phyloP scores from a whole-genome alignment of 768 basidiomycete genomes.

The Mycena latifolia region DNA sequence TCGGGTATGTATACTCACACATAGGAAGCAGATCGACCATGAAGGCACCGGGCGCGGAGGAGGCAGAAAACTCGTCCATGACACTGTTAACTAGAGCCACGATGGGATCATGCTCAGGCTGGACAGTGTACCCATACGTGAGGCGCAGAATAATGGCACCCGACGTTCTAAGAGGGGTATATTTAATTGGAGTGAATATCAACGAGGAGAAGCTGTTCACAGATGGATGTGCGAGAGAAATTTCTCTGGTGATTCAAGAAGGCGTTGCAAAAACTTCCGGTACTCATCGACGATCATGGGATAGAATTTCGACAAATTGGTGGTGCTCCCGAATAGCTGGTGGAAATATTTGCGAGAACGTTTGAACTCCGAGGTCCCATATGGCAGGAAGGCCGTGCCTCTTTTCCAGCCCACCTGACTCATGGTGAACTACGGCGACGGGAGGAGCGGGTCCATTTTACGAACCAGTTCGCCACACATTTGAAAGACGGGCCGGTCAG shows the following conservation, averaged over 20 bases:
- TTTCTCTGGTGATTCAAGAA: slow-evolving; percentile 31
- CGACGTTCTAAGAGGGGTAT: slow-evolving; percentile 27
- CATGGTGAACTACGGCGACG: too few relatives aligned
- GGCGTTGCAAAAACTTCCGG: slow-evolving; percentile 28
- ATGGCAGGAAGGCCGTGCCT: slow-evolving; percentile 3
- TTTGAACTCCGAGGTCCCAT: not conserved
- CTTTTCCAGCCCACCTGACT: slow-evolving; percentile 24
- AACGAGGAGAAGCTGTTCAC: slow-evolving; percentile 13
- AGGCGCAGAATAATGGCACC: slow-evolving; percentile 26
- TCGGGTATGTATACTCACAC: slow-evolving; percentile 11
- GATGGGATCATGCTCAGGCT: slow-evolving; percentile 23
- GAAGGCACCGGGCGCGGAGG: slow-evolving; percentile 38
- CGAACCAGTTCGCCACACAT: slow-evolving; percentile 15
- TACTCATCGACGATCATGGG: slow-evolving; percentile 22
- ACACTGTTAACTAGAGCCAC: slow-evolving; percentile 21
- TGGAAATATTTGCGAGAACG: not conserved
- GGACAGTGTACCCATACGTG: slow-evolving; percentile 31
- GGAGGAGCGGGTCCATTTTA: not conserved
- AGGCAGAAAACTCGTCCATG: slow-evolving; percentile 34
- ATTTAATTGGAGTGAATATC: not conserved
- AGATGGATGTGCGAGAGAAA: slow-evolving; percentile 24
- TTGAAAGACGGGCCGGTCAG: too few relatives aligned
- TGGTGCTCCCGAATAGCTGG: slow-evolving; percentile 17
- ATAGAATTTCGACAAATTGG: slow-evolving; percentile 23
- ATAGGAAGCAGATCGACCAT: slow-evolving; percentile 54